Evolutionary conservation across 164 flowering plant species (phyloP).

Genomic region (Hamamelis virginiana): DNA sequence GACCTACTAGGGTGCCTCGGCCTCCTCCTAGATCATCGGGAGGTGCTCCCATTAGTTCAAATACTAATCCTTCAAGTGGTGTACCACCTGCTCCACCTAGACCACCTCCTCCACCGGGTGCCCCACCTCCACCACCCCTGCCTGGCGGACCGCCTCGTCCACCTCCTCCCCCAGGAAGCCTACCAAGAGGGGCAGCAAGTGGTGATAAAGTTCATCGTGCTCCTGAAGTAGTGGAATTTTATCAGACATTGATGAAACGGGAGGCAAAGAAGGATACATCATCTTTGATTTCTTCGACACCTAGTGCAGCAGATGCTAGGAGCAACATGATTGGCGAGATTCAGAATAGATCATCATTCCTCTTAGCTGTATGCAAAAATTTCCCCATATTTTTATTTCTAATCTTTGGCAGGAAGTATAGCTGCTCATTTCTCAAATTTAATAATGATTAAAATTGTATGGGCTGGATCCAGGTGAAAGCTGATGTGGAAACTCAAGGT

Average conservation of each 20-base stretch:
- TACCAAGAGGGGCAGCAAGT: conserved; percentile 49
- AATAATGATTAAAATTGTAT: conserved; percentile 9
- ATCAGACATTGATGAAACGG: conserved; percentile 92
- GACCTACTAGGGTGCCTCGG: conserved; percentile 75
- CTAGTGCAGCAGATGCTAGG: conserved; percentile 64
- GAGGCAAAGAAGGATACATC: conserved; percentile 84
- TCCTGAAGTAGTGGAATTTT: conserved; percentile 94
- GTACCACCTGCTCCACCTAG: conserved; percentile 51
- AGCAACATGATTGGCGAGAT: conserved; percentile 99
- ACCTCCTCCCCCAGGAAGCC: conserved; percentile 87
- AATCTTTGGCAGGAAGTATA: not conserved
- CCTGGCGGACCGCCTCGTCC: conserved; percentile 83
- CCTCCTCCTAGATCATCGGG: conserved; percentile 81
- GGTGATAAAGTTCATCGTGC: conserved; percentile 94
- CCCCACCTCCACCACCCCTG: conserved; percentile 71
- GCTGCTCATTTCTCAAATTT: not conserved
- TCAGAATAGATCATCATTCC: conserved; percentile 86
- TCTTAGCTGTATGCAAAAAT: conserved; percentile 68
- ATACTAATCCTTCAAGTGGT: conserved; percentile 33
- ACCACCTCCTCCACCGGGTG: conserved; percentile 51
- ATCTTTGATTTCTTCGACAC: conserved; percentile 42
- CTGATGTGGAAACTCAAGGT: conserved; percentile 99
- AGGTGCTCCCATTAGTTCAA: conserved; percentile 37
- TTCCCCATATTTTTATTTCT: conserved; percentile 1
- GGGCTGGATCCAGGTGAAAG: conserved; percentile 74